A percentile compares a stretch with the other conserved stretches of the same genome.
These are phyloP conservation scores for Tylopilus intermedius DNA, from an alignment of 768 basidiomycete genomes.

Conservation along the genomic window DNA sequence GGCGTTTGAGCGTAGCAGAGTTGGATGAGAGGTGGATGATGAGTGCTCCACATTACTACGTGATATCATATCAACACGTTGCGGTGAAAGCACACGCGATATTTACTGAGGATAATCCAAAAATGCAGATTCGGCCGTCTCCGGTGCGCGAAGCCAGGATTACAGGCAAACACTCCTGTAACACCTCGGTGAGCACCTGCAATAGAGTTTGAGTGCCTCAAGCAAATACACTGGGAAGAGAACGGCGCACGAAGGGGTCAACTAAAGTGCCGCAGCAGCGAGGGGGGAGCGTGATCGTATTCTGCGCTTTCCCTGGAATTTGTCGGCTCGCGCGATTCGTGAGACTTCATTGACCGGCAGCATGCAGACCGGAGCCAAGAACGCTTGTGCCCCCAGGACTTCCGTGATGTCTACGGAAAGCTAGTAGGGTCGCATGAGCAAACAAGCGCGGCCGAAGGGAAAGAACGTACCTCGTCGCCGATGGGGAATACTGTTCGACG, in stretches of 20 bases:
- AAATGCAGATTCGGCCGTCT: slow-evolving; percentile 40
- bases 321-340: slow-evolving; percentile 67
- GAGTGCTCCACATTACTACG: slow-evolving; percentile 58
- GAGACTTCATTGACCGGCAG: slow-evolving; percentile 71
- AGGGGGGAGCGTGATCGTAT: slow-evolving; percentile 61
- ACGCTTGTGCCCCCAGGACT: slow-evolving; percentile 73
- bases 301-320: slow-evolving; percentile 51
- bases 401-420: slow-evolving; percentile 84
- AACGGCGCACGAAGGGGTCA: slow-evolving; percentile 41
- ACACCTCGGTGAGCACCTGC: slow-evolving; percentile 59
- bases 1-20: slow-evolving; percentile 43
- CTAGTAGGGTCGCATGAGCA: slow-evolving; percentile 35
- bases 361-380: slow-evolving; percentile 78
- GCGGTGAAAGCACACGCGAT: neutral
- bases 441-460: neutral
- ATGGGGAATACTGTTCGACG: slow-evolving; percentile 84
- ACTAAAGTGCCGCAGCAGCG: slow-evolving; percentile 55
- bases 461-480: slow-evolving; percentile 81
- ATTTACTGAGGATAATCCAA: slow-evolving; percentile 52
- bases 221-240: neutral
- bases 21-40: slow-evolving; percentile 30
- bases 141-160: slow-evolving; percentile 36
- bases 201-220: neutral
- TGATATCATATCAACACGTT: neutral
- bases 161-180: slow-evolving; percentile 63